Conservation (phyloP, 2,329 filamentous ascomycete species). For the Colletotrichum lindemuthianum region DNA sequence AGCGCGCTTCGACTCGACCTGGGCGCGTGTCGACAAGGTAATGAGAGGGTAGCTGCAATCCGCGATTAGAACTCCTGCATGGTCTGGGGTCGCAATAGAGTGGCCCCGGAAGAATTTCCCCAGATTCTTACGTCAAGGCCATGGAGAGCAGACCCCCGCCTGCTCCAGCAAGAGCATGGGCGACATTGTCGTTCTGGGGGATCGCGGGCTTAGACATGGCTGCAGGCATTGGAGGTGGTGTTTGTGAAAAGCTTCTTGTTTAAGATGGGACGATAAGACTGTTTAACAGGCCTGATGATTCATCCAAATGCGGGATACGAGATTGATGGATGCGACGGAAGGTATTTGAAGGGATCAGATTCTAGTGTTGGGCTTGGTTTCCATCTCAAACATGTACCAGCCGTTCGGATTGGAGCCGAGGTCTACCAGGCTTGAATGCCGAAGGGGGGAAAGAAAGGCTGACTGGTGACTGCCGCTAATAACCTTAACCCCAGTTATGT, state of each 20-base stretch:
- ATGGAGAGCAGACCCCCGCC: constrained; percentile 96
- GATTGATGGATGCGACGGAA: background rate
- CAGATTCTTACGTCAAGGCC: constrained; percentile 79
- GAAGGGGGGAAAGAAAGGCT: constrained; percentile 22
- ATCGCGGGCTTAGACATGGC: constrained; percentile 67
- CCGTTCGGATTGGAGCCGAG: constrained; percentile 32
- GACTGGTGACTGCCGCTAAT: constrained; percentile 24
- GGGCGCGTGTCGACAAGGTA: constrained; percentile 94
- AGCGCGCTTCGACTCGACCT: constrained; percentile 95
- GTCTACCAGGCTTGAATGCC: constrained; percentile 35
- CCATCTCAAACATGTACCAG: constrained; percentile 30
- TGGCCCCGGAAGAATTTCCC: constrained; percentile 9
- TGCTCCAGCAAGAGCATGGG: constrained; percentile 91
- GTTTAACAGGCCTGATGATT: constrained; percentile 13
- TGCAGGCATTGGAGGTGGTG: constrained; percentile 4
- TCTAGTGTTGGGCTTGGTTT: constrained; percentile 2
- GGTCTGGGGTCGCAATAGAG: background rate
- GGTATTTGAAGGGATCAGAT: constrained; percentile 5
- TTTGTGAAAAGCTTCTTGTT: constrained; percentile 17
- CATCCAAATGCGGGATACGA: constrained; percentile 20
- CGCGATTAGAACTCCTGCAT: constrained; percentile 23
- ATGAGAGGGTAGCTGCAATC: constrained; percentile 86
- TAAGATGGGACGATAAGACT: constrained; percentile 18
- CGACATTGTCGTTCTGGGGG: constrained; percentile 95
- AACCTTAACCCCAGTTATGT: constrained; percentile 37